Evolutionary conservation across 306 rosid species (phyloP).

Genomic region (Trichosanthes cucumerina): DNA sequence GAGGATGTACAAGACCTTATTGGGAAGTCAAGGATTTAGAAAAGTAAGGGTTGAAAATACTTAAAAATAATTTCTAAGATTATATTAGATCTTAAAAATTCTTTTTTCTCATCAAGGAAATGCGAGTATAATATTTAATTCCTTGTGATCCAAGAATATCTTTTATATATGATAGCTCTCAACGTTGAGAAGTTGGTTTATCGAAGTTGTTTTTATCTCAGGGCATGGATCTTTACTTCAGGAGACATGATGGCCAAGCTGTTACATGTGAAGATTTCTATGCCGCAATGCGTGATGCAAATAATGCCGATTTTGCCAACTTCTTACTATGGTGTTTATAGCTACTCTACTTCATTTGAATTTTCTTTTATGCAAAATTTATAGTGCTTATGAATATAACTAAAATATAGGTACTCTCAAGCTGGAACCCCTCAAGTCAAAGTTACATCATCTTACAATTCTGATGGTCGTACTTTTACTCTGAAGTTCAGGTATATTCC

Average conservation of each 20-base stretch:
- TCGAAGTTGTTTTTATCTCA: constrained; percentile 21
- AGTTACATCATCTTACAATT: constrained; percentile 62
- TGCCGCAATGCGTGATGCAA: constrained; percentile 96
- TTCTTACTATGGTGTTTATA: constrained; percentile 55
- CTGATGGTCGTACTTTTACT: constrained; percentile 60
- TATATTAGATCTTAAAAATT: background rate
- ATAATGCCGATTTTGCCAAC: constrained; percentile 84
- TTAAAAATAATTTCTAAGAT: background rate
- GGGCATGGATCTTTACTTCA: constrained; percentile 99
- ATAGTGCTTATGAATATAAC: constrained; percentile 12
- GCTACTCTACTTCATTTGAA: constrained; percentile 11
- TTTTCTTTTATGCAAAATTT: background rate
- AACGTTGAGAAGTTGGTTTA: background rate
- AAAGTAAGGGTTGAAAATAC: constrained; percentile 43
- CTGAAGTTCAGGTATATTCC: constrained; percentile 62
- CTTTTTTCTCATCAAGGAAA: background rate
- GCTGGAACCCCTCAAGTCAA: constrained; percentile 91
- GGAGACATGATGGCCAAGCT: constrained; percentile 97
- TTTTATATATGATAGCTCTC: background rate
- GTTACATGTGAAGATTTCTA: constrained; percentile 96
- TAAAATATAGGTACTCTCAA: constrained; percentile 79
- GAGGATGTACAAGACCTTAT: constrained; percentile 94
- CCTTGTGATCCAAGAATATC: background rate
- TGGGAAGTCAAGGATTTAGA: constrained; percentile 87
- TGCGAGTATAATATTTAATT: background rate